phyloP scores from a whole-genome alignment of 2,329 filamentous ascomycete genomes.

The Aspergillus brasiliensis region DNA sequence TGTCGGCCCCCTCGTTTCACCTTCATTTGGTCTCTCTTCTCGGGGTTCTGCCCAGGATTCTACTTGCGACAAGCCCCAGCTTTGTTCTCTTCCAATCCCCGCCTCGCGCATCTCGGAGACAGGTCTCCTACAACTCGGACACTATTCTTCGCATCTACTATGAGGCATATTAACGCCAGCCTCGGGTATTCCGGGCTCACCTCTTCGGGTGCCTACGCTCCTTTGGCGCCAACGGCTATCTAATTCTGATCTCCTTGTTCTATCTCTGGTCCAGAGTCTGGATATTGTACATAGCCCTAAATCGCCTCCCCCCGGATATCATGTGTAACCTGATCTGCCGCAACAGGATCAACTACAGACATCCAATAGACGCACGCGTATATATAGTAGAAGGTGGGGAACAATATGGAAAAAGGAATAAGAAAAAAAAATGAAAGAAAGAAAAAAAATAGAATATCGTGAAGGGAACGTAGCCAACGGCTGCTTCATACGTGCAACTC shows the following conservation, averaged over 20 bases:
- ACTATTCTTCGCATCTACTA: background rate
- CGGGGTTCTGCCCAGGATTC: background rate
- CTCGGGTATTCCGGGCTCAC: background rate
- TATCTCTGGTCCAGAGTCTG: background rate
- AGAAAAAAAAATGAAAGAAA: background rate
- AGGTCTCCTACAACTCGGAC: background rate
- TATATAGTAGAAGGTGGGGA: background rate
- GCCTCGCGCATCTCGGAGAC: background rate
- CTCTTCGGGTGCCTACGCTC: background rate
- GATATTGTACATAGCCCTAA: constrained; percentile 8
- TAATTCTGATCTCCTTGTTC: background rate
- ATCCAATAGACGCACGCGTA: background rate
- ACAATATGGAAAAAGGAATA: background rate
- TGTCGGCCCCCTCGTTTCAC: background rate
- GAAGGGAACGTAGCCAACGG: constrained; percentile 4
- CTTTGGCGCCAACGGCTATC: background rate
- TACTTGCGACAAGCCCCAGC: no score
- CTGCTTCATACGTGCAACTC: background rate
- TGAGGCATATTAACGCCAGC: background rate
- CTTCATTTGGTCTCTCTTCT: background rate
- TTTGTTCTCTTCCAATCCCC: background rate
- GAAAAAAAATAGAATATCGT: background rate
- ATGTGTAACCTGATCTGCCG: background rate
- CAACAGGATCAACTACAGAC: background rate
- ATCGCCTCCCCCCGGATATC: constrained; percentile 1